Evolutionary conservation across 1,284 basidiomycete genomes (phyloP), one percentile per base, ranked within the genome.

Genomic region (Paramarasmius palmivorus): DNA sequence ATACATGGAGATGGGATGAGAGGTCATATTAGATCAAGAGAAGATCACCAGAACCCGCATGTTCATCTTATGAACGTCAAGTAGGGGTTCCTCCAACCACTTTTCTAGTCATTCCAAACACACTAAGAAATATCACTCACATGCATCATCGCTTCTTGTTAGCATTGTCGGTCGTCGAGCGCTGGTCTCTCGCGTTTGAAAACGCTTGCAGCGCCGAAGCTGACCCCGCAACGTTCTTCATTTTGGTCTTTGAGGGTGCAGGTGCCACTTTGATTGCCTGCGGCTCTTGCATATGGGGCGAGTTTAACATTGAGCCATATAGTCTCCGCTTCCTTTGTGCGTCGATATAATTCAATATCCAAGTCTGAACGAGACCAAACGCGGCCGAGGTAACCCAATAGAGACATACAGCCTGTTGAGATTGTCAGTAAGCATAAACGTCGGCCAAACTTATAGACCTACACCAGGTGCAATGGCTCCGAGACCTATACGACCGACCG

Each of bases 1-100:
- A 23, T n/a, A n/a, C n/a, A 49, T 26, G 2, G 4, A 17, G 36
- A 12, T 12, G 15, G 25, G 25, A 9, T 17, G 49, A 53, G 48
- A 53, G 68, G 79, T 91, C 88, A 91, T 85, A 91, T 91, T 91
- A 91, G 88, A 91, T 91, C 88, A 91, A 91, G 89, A 77, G 76
- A 68, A 57, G 68, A 67, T 83, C 89, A 84, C 50, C 8, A 84
- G 76, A 73, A 63, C 69, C 74, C 71, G 60, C 66, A 60, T 65
- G 60, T 59, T 65, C 65, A 59, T 55, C 39, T 56, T 56, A 59
- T 61, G 64, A 53, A 35, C 39, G 50, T 54, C 51, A 53, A 46
- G 32, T 37, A 64, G 70, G 81, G 86, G 71, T 88, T 78, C 80
- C 83, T 89, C 82, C 60, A 72, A 81, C 88, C 87, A 86, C 80